These are phyloP conservation scores for Sphagnurus paluster DNA, from an alignment of 1,284 basidiomycete genomes.

Conservation along the genomic window DNA sequence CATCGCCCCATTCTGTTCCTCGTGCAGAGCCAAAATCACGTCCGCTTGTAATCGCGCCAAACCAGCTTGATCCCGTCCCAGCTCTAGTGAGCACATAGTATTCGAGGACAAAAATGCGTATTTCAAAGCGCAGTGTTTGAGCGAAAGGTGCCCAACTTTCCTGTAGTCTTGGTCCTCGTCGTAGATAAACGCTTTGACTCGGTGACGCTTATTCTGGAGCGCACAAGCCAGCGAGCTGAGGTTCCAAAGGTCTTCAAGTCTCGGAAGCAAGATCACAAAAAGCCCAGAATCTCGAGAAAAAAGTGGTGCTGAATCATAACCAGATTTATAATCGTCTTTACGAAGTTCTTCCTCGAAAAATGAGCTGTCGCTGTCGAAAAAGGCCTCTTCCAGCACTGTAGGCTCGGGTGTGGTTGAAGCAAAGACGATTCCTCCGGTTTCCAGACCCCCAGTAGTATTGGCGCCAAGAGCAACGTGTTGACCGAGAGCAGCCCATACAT, in stretches of 20 bases:
- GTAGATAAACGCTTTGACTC: slow-evolving; percentile 33
- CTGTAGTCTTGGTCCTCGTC: slow-evolving; percentile 20
- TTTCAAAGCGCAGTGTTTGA: slow-evolving; percentile 11
- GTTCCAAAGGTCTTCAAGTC: slow-evolving; percentile 37
- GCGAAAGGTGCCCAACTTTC: slow-evolving; percentile 7
- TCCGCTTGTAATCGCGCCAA: slow-evolving; percentile 11
- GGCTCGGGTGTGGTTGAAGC: too few species aligned
- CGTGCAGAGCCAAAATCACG: slow-evolving; percentile 13
- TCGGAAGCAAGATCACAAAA: slow-evolving; percentile 38
- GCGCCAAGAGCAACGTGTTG: slow-evolving; percentile 31
- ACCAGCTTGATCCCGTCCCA: slow-evolving; percentile 16
- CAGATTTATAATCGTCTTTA: background rate
- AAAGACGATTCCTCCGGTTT: slow-evolving; percentile 33
- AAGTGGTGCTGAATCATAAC: slow-evolving; percentile 5
- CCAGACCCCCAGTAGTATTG: too few species aligned
- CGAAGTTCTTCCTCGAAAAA: too few species aligned
- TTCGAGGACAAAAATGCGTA: slow-evolving; percentile 6
- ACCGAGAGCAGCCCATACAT: slow-evolving; percentile 48
- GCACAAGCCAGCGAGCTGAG: slow-evolving; percentile 48
- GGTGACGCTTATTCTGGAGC: slow-evolving; percentile 38
- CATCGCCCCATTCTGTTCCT: slow-evolving; percentile 15
- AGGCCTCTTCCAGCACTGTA: too few species aligned
- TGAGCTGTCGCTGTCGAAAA: too few species aligned
- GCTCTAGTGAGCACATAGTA: background rate
- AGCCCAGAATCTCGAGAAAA: slow-evolving; percentile 8